Conservation (phyloP, 202 grass and related monocot genomes). For the Carex sylvatica region DNA sequence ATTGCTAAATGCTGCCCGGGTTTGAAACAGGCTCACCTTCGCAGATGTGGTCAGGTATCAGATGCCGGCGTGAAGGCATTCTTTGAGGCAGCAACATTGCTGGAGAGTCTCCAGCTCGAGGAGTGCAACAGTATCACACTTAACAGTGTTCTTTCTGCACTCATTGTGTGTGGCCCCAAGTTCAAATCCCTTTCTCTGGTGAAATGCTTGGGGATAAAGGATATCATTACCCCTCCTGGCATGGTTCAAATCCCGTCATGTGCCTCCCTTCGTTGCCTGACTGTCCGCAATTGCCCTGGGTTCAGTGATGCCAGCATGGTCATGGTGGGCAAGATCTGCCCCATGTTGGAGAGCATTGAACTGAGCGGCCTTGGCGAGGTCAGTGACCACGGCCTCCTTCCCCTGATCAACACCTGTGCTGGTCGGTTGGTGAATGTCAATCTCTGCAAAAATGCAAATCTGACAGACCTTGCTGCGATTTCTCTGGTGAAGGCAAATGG, state of each 20-base stretch:
- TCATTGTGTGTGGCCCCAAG: constrained; percentile 63
- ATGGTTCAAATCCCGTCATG: constrained; percentile 55
- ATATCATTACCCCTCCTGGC: constrained; percentile 51
- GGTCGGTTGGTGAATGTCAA: constrained; percentile 68
- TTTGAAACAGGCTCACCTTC: constrained; percentile 67
- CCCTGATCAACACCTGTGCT: constrained; percentile 61
- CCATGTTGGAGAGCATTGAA: constrained; percentile 72
- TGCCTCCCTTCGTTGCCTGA: constrained; percentile 57
- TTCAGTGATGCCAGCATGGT: constrained; percentile 80
- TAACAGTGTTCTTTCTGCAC: constrained; percentile 58
- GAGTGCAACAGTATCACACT: constrained; percentile 77
- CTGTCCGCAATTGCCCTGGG: constrained; percentile 70
- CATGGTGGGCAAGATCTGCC: constrained; percentile 74
- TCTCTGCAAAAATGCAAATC: constrained; percentile 64
- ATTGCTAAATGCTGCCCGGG: constrained; percentile 71
- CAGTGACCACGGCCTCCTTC: constrained; percentile 70
- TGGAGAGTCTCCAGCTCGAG: constrained; percentile 70
- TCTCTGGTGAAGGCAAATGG: constrained; percentile 70
- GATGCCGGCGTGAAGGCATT: constrained; percentile 69
- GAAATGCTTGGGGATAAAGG: constrained; percentile 85
- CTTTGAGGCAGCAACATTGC: constrained; percentile 42
- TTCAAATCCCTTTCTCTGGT: constrained; percentile 72
- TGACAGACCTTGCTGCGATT: constrained; percentile 52
- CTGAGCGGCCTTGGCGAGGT: constrained; percentile 61
- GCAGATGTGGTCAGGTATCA: constrained; percentile 63